Evolutionary conservation across 2,329 filamentous ascomycete species (phyloP).

Genomic region (Claviceps pazoutovae): DNA sequence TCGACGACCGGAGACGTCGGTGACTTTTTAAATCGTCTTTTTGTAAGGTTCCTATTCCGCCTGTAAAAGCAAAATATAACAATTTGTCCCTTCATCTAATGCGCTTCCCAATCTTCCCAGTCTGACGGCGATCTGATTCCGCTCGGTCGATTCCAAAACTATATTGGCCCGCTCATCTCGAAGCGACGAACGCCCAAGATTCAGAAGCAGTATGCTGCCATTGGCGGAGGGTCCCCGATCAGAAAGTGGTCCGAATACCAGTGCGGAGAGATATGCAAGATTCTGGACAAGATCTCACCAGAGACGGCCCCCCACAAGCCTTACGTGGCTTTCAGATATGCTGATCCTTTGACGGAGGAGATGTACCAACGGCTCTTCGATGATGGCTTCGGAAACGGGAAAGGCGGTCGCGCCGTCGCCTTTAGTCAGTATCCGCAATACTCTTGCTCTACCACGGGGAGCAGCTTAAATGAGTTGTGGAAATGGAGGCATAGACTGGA

Average conservation of each 20-base stretch:
- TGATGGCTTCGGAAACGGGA: conserved; percentile 82
- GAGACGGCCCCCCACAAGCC: conserved; percentile 94
- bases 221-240: conserved; percentile 95
- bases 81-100: conserved; percentile 3
- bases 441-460: conserved; percentile 93
- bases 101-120: conserved; percentile 27
- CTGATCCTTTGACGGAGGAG: conserved; percentile 81
- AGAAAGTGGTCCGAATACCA: conserved; percentile 97
- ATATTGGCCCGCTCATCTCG: conserved; percentile 79
- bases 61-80: neutral
- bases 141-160: conserved; percentile 80
- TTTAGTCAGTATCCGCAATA: conserved; percentile 99
- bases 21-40: conserved; percentile 78
- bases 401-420: conserved; percentile 83
- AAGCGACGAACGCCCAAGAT: conserved; percentile 88
- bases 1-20: conserved; percentile 78
- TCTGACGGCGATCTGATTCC: conserved; percentile 90
- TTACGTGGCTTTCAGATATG: conserved; percentile 94
- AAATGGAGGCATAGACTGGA: conserved; percentile 87
- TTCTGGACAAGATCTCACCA: conserved; percentile 79
- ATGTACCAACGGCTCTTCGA: conserved; percentile 74
- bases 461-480: conserved; percentile 93
- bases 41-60: conserved; percentile 45
- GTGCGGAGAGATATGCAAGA: conserved; percentile 89
- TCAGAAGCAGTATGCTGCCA: conserved; percentile 84